Percentiles rank a stretch among this genome's conserved stretches.
phyloP scores from a whole-genome alignment of 2,329 filamentous ascomycete species.

The Trichophyton schoenleinii region DNA sequence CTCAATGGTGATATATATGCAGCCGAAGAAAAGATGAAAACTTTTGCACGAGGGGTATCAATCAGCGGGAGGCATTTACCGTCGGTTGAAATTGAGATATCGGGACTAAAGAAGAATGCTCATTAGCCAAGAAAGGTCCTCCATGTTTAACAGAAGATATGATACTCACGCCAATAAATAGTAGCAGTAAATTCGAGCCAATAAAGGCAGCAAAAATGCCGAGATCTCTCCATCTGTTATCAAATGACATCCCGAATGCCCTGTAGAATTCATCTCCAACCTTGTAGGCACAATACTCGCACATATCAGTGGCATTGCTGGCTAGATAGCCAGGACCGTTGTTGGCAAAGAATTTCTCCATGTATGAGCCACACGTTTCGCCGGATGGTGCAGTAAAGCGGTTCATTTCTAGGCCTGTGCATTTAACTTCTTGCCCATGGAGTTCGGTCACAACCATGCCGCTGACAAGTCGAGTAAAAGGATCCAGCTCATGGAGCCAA shows the following conservation, averaged over 20 bases:
- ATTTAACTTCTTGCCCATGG: slow-evolving; percentile 20
- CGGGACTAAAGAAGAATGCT: slow-evolving; percentile 22
- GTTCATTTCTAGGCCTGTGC: slow-evolving; percentile 24
- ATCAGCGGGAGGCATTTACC: background rate
- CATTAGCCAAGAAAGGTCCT: slow-evolving; percentile 7
- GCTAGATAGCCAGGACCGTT: slow-evolving; percentile 38
- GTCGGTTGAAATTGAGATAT: slow-evolving; percentile 36
- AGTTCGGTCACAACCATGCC: slow-evolving; percentile 28
- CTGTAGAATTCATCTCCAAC: slow-evolving; percentile 70
- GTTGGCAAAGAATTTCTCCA: slow-evolving; percentile 29
- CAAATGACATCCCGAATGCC: slow-evolving; percentile 53
- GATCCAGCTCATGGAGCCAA: slow-evolving; percentile 59
- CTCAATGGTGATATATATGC: background rate
- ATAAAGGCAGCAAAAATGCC: slow-evolving; percentile 69
- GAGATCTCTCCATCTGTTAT: slow-evolving; percentile 65
- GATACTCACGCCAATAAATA: slow-evolving; percentile 44
- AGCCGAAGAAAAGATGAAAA: background rate
- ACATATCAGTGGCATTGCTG: slow-evolving; percentile 36
- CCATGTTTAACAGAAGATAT: background rate
- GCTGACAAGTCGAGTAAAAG: slow-evolving; percentile 49
- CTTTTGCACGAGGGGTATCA: background rate
- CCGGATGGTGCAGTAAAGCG: slow-evolving; percentile 41
- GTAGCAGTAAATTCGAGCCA: slow-evolving; percentile 58
- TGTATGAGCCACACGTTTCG: slow-evolving; percentile 48
- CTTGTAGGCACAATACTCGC: slow-evolving; percentile 53